Percentiles rank a stretch among this genome's conserved stretches.
Conservation (phyloP, 1,284 basidiomycete genomes). For the Taiwanofungus camphoratus region DNA sequence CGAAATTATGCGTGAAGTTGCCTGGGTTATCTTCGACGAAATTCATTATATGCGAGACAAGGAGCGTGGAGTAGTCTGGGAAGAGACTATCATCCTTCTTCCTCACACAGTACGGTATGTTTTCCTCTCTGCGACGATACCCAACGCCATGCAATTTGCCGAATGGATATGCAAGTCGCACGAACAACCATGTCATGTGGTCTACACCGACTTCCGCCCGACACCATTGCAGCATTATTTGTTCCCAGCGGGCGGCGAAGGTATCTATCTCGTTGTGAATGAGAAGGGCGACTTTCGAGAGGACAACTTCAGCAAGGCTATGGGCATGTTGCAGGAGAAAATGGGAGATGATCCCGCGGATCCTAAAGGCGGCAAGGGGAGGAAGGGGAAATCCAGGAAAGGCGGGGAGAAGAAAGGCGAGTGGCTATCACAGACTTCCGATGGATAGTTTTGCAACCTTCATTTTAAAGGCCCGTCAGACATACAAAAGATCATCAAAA, state of each 20-base stretch:
- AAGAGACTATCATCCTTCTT: conserved; percentile 93
- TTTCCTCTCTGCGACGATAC: conserved; percentile 99
- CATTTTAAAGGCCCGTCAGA: conserved; percentile 70
- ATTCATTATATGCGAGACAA: conserved; percentile 99
- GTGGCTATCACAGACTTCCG: conserved; percentile 10
- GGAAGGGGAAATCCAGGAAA: conserved; percentile 87
- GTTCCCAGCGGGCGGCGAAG: conserved; percentile 94
- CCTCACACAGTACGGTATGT: conserved; percentile 97
- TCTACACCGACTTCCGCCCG: conserved; percentile 98
- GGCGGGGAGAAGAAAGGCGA: conserved; percentile 88
- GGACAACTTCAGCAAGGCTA: conserved; percentile 97
- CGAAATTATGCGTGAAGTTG: conserved; percentile 99
- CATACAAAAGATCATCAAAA: conserved; percentile 97
- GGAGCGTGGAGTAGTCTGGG: conserved; percentile 84
- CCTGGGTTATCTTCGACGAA: conserved; percentile 99
- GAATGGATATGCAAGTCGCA: conserved; percentile 99
- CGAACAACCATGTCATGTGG: conserved; percentile 97
- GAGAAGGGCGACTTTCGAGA: conserved; percentile 96
- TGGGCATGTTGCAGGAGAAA: conserved; percentile 85
- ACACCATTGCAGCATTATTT: conserved; percentile 98
- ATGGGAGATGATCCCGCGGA: conserved; percentile 94
- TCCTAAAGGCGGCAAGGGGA: conserved; percentile 74
- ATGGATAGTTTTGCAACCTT: conserved; percentile 1
- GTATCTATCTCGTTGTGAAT: conserved; percentile 97
- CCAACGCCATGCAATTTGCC: conserved; percentile 99